A percentile compares a stretch with the other conserved stretches of the same genome.
phyloP scores from a whole-genome alignment of 371 early-diverging fungal genomes.

The Mucor velutinosus region DNA sequence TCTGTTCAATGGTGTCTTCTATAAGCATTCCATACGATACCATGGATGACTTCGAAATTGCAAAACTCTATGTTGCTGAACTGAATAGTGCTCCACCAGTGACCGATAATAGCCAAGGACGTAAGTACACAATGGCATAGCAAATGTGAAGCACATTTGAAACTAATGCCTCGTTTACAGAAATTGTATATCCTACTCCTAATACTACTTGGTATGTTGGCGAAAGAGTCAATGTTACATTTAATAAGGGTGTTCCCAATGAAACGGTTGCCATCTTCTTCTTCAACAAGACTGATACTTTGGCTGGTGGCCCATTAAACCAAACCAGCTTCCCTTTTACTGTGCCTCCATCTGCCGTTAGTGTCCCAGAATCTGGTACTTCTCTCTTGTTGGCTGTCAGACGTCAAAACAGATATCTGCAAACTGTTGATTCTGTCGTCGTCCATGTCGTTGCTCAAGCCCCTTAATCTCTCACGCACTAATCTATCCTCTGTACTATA shows the following conservation, averaged over 20 bases:
- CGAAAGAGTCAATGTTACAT: conserved; percentile 33
- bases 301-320: conserved; percentile 31
- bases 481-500: neutral
- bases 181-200: conserved; percentile 32
- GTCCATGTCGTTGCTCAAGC: neutral
- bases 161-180: neutral
- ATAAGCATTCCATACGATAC: neutral
- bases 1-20: neutral
- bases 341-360: conserved; percentile 29
- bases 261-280: conserved; percentile 40
- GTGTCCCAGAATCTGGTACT: conserved; percentile 10
- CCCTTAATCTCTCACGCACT: neutral
- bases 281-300: conserved; percentile 15
- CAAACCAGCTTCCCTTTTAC: conserved; percentile 26
- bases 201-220: conserved; percentile 42
- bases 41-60: neutral
- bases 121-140: conserved; percentile 1
- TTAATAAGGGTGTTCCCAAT: neutral
- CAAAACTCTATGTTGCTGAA: neutral
- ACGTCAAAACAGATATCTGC: conserved; percentile 25
- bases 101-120: neutral
- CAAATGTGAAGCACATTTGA: neutral
- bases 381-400: conserved; percentile 42
- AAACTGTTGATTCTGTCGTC: conserved; percentile 33
- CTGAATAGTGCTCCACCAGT: neutral